A percentile compares a stretch with the other conserved stretches of the same genome.
phyloP scores from a whole-genome alignment of 495 filamentous ascomycete genomes.

The Symbiotaphrina buchneri region DNA sequence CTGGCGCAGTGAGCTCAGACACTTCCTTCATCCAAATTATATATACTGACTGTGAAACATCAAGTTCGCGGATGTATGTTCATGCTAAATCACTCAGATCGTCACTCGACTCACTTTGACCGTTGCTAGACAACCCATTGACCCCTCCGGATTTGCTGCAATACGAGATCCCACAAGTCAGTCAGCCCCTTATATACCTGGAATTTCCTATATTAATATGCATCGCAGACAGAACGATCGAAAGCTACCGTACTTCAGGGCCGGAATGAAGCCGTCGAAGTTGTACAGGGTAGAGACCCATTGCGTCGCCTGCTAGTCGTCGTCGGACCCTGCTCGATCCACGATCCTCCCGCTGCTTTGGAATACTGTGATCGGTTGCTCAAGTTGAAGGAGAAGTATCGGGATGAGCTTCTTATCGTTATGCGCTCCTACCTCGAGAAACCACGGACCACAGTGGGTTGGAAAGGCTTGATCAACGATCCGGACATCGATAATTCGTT shows the following conservation, averaged over 20 bases:
- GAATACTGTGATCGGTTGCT: constrained; percentile 81
- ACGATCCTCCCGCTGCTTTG: constrained; percentile 78
- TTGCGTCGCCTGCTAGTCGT: constrained; percentile 70
- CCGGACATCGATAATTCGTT: constrained; percentile 97
- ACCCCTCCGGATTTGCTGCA: constrained; percentile 88
- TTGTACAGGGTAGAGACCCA: constrained; percentile 61
- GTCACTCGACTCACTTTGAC: no score
- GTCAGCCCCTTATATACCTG: neutral
- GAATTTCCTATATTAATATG: neutral
- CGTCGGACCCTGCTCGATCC: constrained; percentile 91
- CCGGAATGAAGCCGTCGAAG: constrained; percentile 58
- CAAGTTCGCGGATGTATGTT: constrained; percentile 42
- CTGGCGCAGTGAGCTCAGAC: constrained; percentile 50
- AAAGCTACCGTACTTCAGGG: constrained; percentile 58
- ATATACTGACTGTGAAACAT: no score
- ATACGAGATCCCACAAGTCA: constrained; percentile 51
- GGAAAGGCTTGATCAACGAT: constrained; percentile 99
- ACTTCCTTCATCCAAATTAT: constrained; percentile 1
- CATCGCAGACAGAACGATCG: constrained; percentile 38
- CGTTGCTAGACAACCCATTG: constrained; percentile 47
- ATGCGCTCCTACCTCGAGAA: constrained; percentile 99
- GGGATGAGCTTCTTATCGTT: constrained; percentile 73
- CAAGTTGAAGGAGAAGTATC: constrained; percentile 70
- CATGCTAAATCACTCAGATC: no score
- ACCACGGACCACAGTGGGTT: constrained; percentile 92